Percentiles rank a stretch among this genome's conserved stretches.
phyloP scores from a whole-genome alignment of 129 eudicot genomes.

The Arctium lappa region DNA sequence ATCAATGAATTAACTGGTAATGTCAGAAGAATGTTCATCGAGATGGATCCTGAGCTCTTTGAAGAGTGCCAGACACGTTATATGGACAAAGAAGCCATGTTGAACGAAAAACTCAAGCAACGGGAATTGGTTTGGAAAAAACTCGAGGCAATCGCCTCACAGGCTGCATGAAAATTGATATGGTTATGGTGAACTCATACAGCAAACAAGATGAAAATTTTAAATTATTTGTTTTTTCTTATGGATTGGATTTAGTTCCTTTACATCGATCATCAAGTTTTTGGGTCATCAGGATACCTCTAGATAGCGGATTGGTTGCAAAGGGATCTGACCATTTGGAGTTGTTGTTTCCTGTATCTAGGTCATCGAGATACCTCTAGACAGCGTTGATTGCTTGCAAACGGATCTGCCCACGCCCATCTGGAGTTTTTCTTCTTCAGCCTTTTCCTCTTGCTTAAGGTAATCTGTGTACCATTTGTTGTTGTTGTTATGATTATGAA shows the following conservation, averaged over 20 bases:
- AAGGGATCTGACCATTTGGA: neutral
- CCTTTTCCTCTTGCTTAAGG: constrained; percentile 2
- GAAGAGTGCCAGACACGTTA: constrained; percentile 45
- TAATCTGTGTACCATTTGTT: constrained; percentile 23
- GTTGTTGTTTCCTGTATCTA: neutral
- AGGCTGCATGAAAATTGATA: constrained; percentile 12
- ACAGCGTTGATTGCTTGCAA: neutral
- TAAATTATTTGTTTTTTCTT: neutral
- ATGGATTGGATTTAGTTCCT: constrained; percentile 1
- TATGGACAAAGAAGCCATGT: constrained; percentile 40
- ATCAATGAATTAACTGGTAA: constrained; percentile 48
- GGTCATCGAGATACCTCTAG: neutral
- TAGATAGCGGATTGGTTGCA: neutral
- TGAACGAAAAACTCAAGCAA: constrained; percentile 28
- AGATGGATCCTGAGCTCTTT: constrained; percentile 60
- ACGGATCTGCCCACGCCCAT: neutral
- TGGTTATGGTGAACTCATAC: neutral
- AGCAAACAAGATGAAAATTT: neutral
- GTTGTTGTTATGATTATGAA: constrained; percentile 9
- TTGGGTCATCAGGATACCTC: neutral
- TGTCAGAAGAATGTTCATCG: constrained; percentile 55
- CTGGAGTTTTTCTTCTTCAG: neutral
- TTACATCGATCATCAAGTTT: neutral
- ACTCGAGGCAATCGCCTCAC: constrained; percentile 49
- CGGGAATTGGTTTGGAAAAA: constrained; percentile 47